Evolutionary conservation across 192 early-diverging fungal species (phyloP), one percentile per base, ranked within the genome.

Genomic region (Gonapodya prolifera): DNA sequence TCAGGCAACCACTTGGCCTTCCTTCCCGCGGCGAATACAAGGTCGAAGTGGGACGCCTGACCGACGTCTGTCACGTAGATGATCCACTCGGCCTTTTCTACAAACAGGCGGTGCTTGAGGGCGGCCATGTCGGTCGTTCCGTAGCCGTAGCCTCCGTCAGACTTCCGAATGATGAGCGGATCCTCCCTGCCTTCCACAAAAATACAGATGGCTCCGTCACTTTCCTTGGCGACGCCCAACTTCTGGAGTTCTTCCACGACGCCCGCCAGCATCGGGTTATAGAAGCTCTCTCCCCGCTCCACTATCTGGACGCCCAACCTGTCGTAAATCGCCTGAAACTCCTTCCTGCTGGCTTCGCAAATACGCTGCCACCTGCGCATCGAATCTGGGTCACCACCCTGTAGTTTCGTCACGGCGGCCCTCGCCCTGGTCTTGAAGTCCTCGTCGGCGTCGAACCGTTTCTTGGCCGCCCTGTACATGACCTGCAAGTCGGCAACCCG

Each of bases 81-180:
- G 87, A 96, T 91, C 80, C 92, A 89, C 84, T 98, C 94, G 84
- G 95, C 97, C 75, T 93, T 84, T 83, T 93, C 95, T 74, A 85
- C 89, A 71, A 93, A 91, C 77, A 92, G 89, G 81, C 98, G 94
- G 83, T 94, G 89, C 75, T 93, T 89, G 74, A 95, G 95, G 36
- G 96, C 96, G 76, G 96, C 98, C 82, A 99, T 93, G 83, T 99
- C 96, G 77, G 96, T 94, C 69, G 96, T 96, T 32, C 96, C 86
- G 81, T 99, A 99, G 2, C 71, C 71, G 71, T 73, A 73, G 2
- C 71, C 92, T 70, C 96, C 97, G 80, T 98, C 96, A 80, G 86
- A 88, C 87, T 95, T 95, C 76, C 91, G 91, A 28, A 98, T 89
- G 8, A 98, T 86, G 2, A 92, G 90, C 61, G 87, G 87, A 76